These are phyloP conservation scores for Brassica carinata DNA, from an alignment of 345 rosid species.

Conservation along the genomic window DNA sequence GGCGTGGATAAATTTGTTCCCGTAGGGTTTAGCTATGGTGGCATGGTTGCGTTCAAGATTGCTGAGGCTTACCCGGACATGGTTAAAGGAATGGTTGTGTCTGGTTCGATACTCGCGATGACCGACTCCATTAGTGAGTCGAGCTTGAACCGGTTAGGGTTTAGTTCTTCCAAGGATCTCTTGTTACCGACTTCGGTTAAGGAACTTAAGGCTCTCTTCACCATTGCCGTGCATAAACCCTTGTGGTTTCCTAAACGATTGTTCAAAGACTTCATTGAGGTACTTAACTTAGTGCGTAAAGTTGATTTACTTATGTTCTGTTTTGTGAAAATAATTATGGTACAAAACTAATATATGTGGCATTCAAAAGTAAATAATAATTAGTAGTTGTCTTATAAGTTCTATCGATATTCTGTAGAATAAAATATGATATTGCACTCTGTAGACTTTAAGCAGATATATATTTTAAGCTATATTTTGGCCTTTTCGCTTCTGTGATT, in stretches of 20 bases:
- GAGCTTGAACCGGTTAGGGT: constrained; percentile 59
- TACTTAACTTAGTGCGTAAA: no score
- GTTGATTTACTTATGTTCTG: no score
- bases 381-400: neutral
- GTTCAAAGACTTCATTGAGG: constrained; percentile 85
- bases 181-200: constrained; percentile 75
- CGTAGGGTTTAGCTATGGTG: constrained; percentile 93
- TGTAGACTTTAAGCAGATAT: neutral
- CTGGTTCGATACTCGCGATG: constrained; percentile 86
- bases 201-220: constrained; percentile 79
- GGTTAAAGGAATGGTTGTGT: constrained; percentile 71
- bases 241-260: constrained; percentile 87
- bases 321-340: no score
- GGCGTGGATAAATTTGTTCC: constrained; percentile 66
- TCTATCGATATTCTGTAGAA: neutral
- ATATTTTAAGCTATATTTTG: neutral
- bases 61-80: constrained; percentile 72
- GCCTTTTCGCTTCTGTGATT: neutral
- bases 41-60: constrained; percentile 92
- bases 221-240: constrained; percentile 78
- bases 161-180: constrained; percentile 76
- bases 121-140: constrained; percentile 64
- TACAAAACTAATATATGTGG: no score
- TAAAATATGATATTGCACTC: neutral
- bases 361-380: no score